Evolutionary conservation across 1,139 yeast species (phyloP).

Genomic region (Geotrichum fermentans): DNA sequence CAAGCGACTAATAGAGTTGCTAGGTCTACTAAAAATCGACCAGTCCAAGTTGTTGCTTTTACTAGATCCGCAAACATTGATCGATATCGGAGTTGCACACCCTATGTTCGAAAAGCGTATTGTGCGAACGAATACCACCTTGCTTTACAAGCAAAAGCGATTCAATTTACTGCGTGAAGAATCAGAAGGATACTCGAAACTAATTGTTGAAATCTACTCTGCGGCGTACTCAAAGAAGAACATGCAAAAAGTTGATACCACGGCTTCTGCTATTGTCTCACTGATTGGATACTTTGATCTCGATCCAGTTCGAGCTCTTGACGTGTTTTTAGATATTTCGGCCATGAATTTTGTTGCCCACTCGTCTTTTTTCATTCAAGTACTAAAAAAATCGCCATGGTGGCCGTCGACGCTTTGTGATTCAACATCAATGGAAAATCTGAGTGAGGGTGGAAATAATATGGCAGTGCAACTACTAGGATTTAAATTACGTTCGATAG

Average conservation of each 20-base stretch:
- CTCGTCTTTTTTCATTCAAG: constrained; percentile 44
- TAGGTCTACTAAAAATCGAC: constrained; percentile 26
- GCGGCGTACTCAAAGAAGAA: constrained; percentile 45
- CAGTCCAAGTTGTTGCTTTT: constrained; percentile 24
- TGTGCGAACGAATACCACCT: constrained; percentile 45
- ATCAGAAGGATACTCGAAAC: constrained; percentile 72
- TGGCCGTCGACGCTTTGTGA: constrained; percentile 53
- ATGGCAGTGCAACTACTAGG: constrained; percentile 59
- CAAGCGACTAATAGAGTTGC: constrained; percentile 22
- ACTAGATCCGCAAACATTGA: constrained; percentile 28
- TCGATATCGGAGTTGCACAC: constrained; percentile 27
- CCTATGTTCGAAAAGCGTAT: constrained; percentile 40
- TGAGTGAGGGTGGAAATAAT: constrained; percentile 53
- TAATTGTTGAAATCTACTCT: constrained; percentile 48
- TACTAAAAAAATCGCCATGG: constrained; percentile 55
- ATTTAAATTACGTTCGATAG: constrained; percentile 44
- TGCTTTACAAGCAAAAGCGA: constrained; percentile 61
- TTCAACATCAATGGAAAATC: constrained; percentile 33
- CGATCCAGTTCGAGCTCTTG: constrained; percentile 71
- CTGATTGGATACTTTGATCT: constrained; percentile 73
- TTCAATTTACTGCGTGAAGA: constrained; percentile 76
- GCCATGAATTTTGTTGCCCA: constrained; percentile 45
- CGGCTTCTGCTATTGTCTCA: constrained; percentile 50
- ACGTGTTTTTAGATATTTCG: constrained; percentile 53
- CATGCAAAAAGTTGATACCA: constrained; percentile 43